Conservation (phyloP, 2,329 filamentous ascomycete genomes). For the Diplodia scrobiculata region DNA sequence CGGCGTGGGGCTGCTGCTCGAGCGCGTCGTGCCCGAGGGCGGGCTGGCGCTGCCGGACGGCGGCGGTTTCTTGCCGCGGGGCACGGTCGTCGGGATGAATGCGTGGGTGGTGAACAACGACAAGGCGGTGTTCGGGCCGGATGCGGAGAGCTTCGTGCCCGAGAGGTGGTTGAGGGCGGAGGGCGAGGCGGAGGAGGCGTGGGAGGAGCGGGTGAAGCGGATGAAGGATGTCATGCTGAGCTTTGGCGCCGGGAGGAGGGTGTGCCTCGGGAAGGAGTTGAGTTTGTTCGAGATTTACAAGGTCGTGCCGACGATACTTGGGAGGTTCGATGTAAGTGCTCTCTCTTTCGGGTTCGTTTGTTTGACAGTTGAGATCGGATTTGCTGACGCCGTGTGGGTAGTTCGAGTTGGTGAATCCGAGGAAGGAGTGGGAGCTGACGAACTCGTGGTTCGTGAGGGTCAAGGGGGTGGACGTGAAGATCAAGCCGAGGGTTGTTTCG, state of each 20-base stretch:
- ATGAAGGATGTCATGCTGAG: constrained; percentile 7
- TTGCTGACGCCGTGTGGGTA: constrained; percentile 22
- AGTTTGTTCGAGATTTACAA: constrained; percentile 42
- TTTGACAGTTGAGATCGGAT: background rate
- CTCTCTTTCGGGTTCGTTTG: background rate
- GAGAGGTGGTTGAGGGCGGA: constrained; percentile 48
- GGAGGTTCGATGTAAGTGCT: constrained; percentile 47
- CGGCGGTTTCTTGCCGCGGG: constrained; percentile 38
- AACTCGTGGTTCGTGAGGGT: constrained; percentile 46
- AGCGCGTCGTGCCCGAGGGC: constrained; percentile 37
- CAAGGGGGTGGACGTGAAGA: constrained; percentile 10
- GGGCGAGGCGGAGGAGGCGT: constrained; percentile 30
- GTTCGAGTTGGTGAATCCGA: constrained; percentile 44
- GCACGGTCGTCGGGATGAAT: constrained; percentile 50
- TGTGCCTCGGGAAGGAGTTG: constrained; percentile 20
- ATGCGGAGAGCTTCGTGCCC: constrained; percentile 48
- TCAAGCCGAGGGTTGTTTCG: constrained; percentile 5
- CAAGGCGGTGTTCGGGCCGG: constrained; percentile 44
- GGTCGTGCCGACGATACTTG: constrained; percentile 56
- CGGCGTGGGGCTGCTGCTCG: constrained; percentile 39
- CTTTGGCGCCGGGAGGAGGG: constrained; percentile 17
- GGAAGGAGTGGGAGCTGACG: constrained; percentile 45
- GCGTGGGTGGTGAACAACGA: constrained; percentile 50
- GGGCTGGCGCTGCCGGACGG: constrained; percentile 39
- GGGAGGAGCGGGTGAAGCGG: constrained; percentile 33